Base-by-base conservation (phyloP, 495 filamentous ascomycete species). In the Lepidopterella palustris region DNA sequence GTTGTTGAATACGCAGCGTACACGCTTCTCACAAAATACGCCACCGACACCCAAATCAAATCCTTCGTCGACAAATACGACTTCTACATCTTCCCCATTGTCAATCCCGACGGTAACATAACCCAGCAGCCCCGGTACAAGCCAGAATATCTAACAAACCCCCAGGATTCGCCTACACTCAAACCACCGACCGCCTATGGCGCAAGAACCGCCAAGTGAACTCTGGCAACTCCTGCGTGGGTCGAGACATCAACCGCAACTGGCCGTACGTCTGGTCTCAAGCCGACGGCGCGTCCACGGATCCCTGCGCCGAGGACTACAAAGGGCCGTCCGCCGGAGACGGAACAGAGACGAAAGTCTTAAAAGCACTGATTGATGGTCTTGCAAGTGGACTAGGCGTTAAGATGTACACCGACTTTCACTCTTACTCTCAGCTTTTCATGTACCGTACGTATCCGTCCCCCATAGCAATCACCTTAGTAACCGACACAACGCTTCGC, bases 181-280 rank as follows among this genome's bases (percentile, higher is more conserved):
- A 86, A 60, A 79, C 78, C 18, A 79, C 54, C 21, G 70, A 82
- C 59, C 78, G 83, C 6, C 72, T 86, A 27, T 86, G 83, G 83
- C 78, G 83, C 64, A 86, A 86, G 71, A 86, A 85, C 73, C 75
- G 83, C 0, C 79, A 82, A 45, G 66, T 69, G 3, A 71, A 68
- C 35, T 59, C 70, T 1, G 73, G 73, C 52, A 69, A 66, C 42
- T 68, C 73, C 15, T 84, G 79, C 65, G 47, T 84, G 25, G 83
- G 83, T 21, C 75, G 71, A 13, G 83, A 86, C 65, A 79, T 84
- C 68, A 86, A 86, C 73, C 79, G 83, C 53, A 86, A 86, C 75
- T 86, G 83, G 82, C 69, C 78, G 10, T 77, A 72, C 60, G 64
- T 79, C 55, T 84, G 81, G 81, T 26, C 40, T 40, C n/a, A n/a